Evolutionary conservation across 2,329 filamentous ascomycete species (phyloP).

Genomic region (Blastomyces parvus): DNA sequence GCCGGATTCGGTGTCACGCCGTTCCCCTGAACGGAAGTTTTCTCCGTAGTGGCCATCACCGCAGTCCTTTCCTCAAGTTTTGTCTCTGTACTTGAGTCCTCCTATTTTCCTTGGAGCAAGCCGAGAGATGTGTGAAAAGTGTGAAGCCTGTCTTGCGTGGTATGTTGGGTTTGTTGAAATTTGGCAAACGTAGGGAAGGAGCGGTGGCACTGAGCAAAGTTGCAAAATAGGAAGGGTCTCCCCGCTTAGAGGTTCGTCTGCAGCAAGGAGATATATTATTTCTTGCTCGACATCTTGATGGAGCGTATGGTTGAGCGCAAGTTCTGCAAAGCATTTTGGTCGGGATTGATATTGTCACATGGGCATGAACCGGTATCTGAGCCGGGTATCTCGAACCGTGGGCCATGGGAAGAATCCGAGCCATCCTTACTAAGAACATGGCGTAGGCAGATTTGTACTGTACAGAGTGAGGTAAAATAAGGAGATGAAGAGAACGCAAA

Average conservation of each 20-base stretch:
- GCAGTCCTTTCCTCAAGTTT: background rate
- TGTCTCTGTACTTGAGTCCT: background rate
- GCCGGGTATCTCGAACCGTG: background rate
- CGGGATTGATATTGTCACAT: background rate
- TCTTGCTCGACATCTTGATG: background rate
- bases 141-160: background rate
- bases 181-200: background rate
- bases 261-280: background rate
- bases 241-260: background rate
- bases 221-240: background rate
- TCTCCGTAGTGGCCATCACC: background rate
- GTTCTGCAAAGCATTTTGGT: background rate
- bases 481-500: background rate
- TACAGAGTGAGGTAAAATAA: background rate
- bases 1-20: background rate
- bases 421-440: background rate
- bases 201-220: background rate
- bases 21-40: background rate
- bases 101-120: background rate
- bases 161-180: background rate
- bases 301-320: background rate
- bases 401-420: background rate
- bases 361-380: background rate
- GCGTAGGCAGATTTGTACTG: no score
- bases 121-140: background rate